A percentile compares a stretch with the other conserved stretches of the same genome.
Evolutionary conservation across 176 grass and related monocot genomes (phyloP).

Genomic region (Oryza glaberrima): DNA sequence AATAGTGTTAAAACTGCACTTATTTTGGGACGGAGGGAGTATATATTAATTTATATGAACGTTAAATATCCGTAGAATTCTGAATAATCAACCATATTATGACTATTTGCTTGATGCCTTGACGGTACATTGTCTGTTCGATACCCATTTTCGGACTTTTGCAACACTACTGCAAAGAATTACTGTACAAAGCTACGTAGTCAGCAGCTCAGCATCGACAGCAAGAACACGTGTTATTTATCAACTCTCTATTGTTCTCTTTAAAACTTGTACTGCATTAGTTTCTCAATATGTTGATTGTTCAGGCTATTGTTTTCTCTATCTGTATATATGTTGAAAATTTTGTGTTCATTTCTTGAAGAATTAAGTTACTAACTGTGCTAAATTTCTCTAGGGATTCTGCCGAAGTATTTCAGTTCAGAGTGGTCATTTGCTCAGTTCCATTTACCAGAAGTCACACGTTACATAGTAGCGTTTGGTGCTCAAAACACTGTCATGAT

Average conservation of each 20-base stretch:
- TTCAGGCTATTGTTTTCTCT: not conserved
- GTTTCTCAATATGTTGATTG: not conserved
- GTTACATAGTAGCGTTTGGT: constrained; percentile 91
- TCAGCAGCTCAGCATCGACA: not conserved
- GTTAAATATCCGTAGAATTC: too few relatives aligned
- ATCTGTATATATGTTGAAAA: not conserved
- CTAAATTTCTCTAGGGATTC: constrained; percentile 65
- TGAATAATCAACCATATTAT: too few relatives aligned
- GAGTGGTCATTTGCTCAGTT: constrained; percentile 99
- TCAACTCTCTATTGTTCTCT: not conserved
- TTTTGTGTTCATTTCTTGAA: not conserved
- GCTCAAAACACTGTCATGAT: constrained; percentile 82
- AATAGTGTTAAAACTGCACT: too few relatives aligned
- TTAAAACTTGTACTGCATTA: not conserved
- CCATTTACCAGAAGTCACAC: constrained; percentile 84
- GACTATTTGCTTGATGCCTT: too few relatives aligned
- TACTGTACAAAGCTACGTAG: not conserved
- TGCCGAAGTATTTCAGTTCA: constrained; percentile 93
- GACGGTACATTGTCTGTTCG: too few relatives aligned
- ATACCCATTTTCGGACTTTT: too few relatives aligned
- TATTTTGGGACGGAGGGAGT: too few relatives aligned
- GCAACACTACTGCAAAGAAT: not conserved
- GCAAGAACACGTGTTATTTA: not conserved
- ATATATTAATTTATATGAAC: too few relatives aligned
- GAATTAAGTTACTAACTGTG: not conserved